phyloP scores from a whole-genome alignment of 1,139 yeast genomes.

The Geotrichum australiense region DNA sequence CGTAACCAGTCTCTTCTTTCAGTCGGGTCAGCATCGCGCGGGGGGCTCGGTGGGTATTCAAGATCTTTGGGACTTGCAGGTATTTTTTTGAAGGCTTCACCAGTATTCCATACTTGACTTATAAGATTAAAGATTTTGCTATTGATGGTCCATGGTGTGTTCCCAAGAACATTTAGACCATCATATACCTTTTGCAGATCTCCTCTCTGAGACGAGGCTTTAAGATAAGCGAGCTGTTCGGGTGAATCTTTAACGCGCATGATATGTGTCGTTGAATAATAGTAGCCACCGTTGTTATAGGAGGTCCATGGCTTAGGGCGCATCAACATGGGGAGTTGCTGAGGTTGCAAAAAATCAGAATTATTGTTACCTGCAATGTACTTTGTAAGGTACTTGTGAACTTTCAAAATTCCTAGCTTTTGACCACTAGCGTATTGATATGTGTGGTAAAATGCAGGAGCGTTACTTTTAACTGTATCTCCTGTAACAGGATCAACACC shows the following conservation, averaged over 20 bases:
- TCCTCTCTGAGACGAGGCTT: slow-evolving; percentile 70
- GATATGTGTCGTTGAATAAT: slow-evolving; percentile 53
- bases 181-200: slow-evolving; percentile 60
- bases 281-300: slow-evolving; percentile 78
- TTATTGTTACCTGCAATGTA: slow-evolving; percentile 62
- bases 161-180: slow-evolving; percentile 83
- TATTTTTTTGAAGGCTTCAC: slow-evolving; percentile 70
- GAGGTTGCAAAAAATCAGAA: slow-evolving; percentile 73
- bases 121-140: slow-evolving; percentile 60
- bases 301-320: slow-evolving; percentile 83
- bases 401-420: slow-evolving; percentile 71
- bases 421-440: slow-evolving; percentile 76
- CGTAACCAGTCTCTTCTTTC: slow-evolving; percentile 63
- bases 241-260: slow-evolving; percentile 81
- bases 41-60: slow-evolving; percentile 57
- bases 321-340: slow-evolving; percentile 85
- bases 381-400: slow-evolving; percentile 62
- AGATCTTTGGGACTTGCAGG: slow-evolving; percentile 53
- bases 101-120: slow-evolving; percentile 80
- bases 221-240: slow-evolving; percentile 81
- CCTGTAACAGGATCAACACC: slow-evolving; percentile 79
- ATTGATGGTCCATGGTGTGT: slow-evolving; percentile 91
- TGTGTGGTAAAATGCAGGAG: slow-evolving; percentile 88
- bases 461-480: slow-evolving; percentile 54
- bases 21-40: slow-evolving; percentile 58